phyloP scores from a whole-genome alignment of 73 alveolate genomes.

The Symbiodinium pilosum region DNA sequence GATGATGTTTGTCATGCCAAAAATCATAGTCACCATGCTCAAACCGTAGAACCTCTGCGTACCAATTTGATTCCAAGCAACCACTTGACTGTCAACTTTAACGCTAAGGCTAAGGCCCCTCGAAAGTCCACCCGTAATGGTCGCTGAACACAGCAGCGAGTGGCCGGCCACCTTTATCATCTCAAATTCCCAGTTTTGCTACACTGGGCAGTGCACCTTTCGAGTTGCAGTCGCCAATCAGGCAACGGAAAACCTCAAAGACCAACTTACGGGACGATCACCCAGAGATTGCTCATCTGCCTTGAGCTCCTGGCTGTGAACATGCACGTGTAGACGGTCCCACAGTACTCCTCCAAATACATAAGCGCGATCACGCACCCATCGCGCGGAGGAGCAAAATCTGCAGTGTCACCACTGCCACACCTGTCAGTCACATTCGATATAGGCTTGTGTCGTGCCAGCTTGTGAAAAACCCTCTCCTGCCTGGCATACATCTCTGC shows the following conservation, averaged over 20 bases:
- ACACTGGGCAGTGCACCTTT: not conserved
- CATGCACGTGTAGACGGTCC: conserved; percentile 66
- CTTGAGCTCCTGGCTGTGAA: conserved; percentile 25
- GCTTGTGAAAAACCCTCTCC: not conserved
- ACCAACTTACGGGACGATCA: too few species aligned
- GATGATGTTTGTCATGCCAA: conserved; percentile 87
- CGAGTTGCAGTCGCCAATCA: conserved; percentile 88
- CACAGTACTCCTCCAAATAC: conserved; percentile 60
- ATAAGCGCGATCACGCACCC: conserved; percentile 23
- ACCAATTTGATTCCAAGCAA: not conserved
- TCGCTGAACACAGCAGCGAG: conserved; percentile 67
- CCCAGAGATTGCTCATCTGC: not conserved
- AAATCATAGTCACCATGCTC: conserved; percentile 82
- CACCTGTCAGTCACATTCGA: not conserved
- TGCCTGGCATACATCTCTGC: conserved; percentile 3
- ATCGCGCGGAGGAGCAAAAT: not conserved
- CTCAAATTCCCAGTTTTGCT: too few species aligned
- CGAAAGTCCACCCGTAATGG: conserved; percentile 57
- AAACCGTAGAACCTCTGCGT: conserved; percentile 61
- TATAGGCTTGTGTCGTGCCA: too few species aligned
- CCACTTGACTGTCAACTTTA: not conserved
- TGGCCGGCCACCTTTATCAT: conserved; percentile 33
- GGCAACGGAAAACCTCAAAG: conserved; percentile 66
- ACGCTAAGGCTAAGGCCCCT: conserved; percentile 15
- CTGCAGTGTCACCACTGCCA: not conserved